Evolutionary conservation across 192 early-diverging fungal genomes (phyloP), one percentile per base, ranked within the genome.

Genomic region (Backusella parvicylindrica): DNA sequence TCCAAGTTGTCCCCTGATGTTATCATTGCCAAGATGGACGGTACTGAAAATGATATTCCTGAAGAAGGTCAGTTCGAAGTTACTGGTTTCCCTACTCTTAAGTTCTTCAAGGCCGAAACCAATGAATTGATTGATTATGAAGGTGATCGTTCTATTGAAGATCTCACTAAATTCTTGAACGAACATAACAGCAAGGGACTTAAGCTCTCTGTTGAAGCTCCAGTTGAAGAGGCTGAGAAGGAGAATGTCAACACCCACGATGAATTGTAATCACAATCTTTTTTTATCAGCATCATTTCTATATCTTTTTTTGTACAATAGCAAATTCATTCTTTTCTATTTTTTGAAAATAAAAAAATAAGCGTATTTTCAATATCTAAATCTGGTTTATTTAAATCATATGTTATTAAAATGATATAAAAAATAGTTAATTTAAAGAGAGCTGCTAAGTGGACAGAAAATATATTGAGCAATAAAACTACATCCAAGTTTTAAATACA

Each of bases 51-150:
- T 85, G 97, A 99, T 66, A 76, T 98, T 60, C 97, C 97, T 18
- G 74, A 88, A 8, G 73, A 75, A 76, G 79, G 83, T 70, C 78
- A 84, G 8, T 91, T 96, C 83, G 79, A 89, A 65, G 75, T 99
- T 76, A 76, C 93, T 77, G 97, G 96, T 26, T 99, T 98, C 93
- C 97, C 97, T 49, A 99, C 97, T 64, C 88, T 99, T 70, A 94
- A 93, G 81, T 85, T 98, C 73, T 89, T 96, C 87, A 95, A 96
- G 85, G 95, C 92, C 47, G 88, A 89, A 26, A 85, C 83, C 79
- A 93, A 96, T 50, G 89, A 92, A 65, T 84, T 93, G 70, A 85
- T 96, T 66, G 88, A 93, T 79, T 99, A 94, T 87, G 81, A 89
- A 40, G 92, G 97, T 69, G 89, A 95, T 82, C 92, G 97, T 73